Percentiles rank a stretch among this genome's conserved stretches.
phyloP scores from a whole-genome alignment of 441 rosid species.

The Adansonia madagascariensis region DNA sequence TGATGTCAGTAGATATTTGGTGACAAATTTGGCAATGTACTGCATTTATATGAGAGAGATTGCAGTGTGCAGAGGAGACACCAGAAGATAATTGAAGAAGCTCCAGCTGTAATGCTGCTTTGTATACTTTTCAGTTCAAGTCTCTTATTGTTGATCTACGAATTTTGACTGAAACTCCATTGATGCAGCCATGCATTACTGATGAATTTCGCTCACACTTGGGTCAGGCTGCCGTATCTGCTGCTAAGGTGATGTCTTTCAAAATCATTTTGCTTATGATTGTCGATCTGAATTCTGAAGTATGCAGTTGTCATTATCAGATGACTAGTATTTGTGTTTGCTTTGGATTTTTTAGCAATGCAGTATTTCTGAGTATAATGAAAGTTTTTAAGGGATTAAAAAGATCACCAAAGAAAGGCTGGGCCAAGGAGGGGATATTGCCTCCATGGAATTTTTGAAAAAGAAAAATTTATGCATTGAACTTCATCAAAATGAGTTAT shows the following conservation, averaged over 20 bases:
- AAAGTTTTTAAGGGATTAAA: background rate
- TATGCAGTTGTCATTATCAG: slow-evolving; percentile 16
- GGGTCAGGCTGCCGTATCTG: slow-evolving; percentile 94
- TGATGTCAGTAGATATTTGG: slow-evolving; percentile 68
- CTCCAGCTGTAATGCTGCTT: slow-evolving; percentile 82
- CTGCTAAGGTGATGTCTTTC: slow-evolving; percentile 69
- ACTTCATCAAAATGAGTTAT: background rate
- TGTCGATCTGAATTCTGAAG: slow-evolving; percentile 1
- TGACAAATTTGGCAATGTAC: slow-evolving; percentile 77
- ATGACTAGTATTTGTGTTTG: background rate
- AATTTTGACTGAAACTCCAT: slow-evolving; percentile 35
- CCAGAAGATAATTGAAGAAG: slow-evolving; percentile 98
- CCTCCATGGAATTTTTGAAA: background rate
- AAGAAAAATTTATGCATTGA: background rate
- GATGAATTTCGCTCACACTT: slow-evolving; percentile 65
- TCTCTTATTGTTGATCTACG: slow-evolving; percentile 31
- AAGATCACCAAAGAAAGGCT: background rate
- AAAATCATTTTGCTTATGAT: slow-evolving; percentile 14
- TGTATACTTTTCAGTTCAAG: slow-evolving; percentile 33
- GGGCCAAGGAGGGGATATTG: background rate
- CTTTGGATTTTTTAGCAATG: background rate
- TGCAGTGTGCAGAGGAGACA: slow-evolving; percentile 98
- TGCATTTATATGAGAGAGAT: slow-evolving; percentile 90
- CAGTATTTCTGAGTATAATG: background rate
- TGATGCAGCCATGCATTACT: slow-evolving; percentile 81